phyloP scores from a whole-genome alignment of 345 rosid species.

The Aegle marmelos region DNA sequence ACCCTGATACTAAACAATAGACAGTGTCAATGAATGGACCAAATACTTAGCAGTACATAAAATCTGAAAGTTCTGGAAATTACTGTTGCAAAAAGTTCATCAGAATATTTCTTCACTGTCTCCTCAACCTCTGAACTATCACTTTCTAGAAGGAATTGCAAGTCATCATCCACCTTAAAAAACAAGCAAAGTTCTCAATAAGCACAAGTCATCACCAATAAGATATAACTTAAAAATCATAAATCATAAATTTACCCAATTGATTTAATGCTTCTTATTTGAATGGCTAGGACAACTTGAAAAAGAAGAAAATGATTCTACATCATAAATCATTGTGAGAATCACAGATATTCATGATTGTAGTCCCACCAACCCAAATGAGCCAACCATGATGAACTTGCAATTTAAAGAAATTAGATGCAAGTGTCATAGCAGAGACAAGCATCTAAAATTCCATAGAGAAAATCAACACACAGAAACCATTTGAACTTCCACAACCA shows the following conservation, averaged over 20 bases:
- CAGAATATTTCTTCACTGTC: conserved; percentile 45
- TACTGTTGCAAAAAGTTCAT: conserved; percentile 38
- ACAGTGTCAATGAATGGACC: neutral
- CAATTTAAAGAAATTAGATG: neutral
- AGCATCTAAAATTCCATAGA: neutral
- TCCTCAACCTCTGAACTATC: conserved; percentile 32
- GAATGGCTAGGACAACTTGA: no score
- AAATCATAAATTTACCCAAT: neutral
- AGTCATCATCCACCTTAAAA: conserved; percentile 44
- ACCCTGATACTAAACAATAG: neutral
- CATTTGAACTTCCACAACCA: conserved; percentile 8
- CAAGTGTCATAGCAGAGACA: neutral
- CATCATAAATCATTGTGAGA: neutral
- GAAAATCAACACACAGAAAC: neutral
- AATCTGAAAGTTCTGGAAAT: conserved; percentile 21
- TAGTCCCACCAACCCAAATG: no score
- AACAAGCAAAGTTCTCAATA: neutral
- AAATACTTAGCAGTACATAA: neutral
- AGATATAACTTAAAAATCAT: neutral
- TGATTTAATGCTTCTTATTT: neutral
- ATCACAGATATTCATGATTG: neutral
- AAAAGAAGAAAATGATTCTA: neutral
- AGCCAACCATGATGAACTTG: neutral
- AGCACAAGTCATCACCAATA: neutral
- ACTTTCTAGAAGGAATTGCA: conserved; percentile 40